Evolutionary conservation across 2,329 filamentous ascomycete genomes (phyloP).

Genomic region (Phialophora tarda): DNA sequence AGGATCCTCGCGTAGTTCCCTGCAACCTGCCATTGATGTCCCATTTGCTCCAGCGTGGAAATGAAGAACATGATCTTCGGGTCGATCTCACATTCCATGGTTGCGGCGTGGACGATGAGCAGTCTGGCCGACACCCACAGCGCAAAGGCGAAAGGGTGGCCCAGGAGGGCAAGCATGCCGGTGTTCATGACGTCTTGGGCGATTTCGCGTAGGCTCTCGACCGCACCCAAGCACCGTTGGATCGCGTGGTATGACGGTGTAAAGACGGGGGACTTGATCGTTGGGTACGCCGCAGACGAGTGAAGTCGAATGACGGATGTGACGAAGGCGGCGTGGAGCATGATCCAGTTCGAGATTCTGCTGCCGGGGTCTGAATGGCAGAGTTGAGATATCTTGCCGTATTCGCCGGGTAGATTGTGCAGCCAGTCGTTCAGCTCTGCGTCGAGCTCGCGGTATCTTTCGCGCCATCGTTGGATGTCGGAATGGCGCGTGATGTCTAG

Average conservation of each 20-base stretch:
- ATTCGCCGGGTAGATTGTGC: slow-evolving; percentile 78
- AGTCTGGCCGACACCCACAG: slow-evolving; percentile 81
- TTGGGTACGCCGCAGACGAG: slow-evolving; percentile 90
- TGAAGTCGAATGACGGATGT: slow-evolving; percentile 90
- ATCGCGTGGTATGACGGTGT: slow-evolving; percentile 82
- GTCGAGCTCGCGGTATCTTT: slow-evolving; percentile 83
- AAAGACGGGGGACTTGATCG: slow-evolving; percentile 85
- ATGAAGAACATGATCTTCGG: slow-evolving; percentile 82
- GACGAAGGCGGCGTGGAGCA: slow-evolving; percentile 89
- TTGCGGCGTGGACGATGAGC: slow-evolving; percentile 82
- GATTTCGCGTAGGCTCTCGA: slow-evolving; percentile 79
- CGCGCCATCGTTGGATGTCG: slow-evolving; percentile 89
- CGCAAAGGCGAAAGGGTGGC: slow-evolving; percentile 89
- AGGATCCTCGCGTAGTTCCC: slow-evolving; percentile 79
- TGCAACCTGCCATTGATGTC: slow-evolving; percentile 83
- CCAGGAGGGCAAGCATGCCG: slow-evolving; percentile 76
- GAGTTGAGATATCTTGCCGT: slow-evolving; percentile 80
- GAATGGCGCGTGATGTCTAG: slow-evolving; percentile 83
- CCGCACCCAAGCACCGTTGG: slow-evolving; percentile 80
- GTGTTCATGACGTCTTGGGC: slow-evolving; percentile 79
- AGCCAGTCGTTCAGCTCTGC: slow-evolving; percentile 81
- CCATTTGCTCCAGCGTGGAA: slow-evolving; percentile 79
- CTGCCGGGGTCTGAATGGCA: slow-evolving; percentile 64
- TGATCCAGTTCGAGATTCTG: slow-evolving; percentile 70
- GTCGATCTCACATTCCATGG: slow-evolving; percentile 64